phyloP scores from a whole-genome alignment of 305 asterid genomes.

The Lippia alba region DNA sequence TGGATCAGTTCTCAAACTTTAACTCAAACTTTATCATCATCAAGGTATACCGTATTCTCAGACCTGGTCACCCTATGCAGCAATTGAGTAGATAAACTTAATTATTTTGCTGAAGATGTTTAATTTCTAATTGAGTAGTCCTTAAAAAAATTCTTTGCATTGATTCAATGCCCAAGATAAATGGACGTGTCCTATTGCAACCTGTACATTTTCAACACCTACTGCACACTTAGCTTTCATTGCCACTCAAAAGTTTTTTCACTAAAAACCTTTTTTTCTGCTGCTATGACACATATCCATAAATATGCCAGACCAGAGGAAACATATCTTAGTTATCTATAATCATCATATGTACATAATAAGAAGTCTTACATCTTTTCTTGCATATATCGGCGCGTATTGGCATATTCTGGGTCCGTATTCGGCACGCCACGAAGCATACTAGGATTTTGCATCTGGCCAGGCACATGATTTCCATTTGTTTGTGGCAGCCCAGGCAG shows the following conservation, averaged over 20 bases:
- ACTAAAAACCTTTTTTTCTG: not conserved
- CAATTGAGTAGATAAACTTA: too few species aligned
- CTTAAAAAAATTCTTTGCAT: too few species aligned
- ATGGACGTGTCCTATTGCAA: not conserved
- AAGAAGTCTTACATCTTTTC: constrained; percentile 71
- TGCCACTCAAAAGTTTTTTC: constrained; percentile 9
- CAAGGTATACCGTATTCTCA: constrained; percentile 10
- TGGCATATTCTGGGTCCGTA: constrained; percentile 57
- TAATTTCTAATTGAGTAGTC: too few species aligned
- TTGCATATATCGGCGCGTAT: constrained; percentile 64
- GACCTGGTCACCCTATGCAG: constrained; percentile 2
- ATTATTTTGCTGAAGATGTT: too few species aligned
- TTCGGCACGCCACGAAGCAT: constrained; percentile 50
- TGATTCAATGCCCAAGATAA: not conserved
- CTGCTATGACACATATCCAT: not conserved
- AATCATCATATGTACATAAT: constrained; percentile 26
- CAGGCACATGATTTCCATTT: constrained; percentile 64
- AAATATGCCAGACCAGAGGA: constrained; percentile 8
- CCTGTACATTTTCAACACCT: not conserved
- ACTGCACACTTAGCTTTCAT: constrained; percentile 6
- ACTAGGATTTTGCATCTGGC: constrained; percentile 75
- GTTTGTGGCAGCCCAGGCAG: constrained; percentile 64
- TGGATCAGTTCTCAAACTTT: not conserved
- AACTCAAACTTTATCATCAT: not conserved
- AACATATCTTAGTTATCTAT: not conserved